These are phyloP conservation scores for Lantana camara DNA, from an alignment of 257 asterid species.

Conservation along the genomic window DNA sequence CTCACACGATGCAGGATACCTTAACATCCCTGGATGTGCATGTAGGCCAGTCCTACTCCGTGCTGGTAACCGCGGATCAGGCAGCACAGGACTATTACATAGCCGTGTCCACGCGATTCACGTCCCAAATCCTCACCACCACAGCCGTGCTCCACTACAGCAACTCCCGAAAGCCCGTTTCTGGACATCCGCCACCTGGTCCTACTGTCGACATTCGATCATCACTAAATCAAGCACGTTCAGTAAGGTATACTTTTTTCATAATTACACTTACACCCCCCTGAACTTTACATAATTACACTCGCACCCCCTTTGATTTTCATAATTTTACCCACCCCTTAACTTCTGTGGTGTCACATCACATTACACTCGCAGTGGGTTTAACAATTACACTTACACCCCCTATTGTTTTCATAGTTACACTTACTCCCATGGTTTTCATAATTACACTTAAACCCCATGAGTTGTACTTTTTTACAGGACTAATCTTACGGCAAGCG, in stretches of 20 bases:
- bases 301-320: no score
- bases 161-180: slow-evolving; percentile 35
- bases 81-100: slow-evolving; percentile 54
- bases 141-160: slow-evolving; percentile 60
- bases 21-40: slow-evolving; percentile 63
- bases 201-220: slow-evolving; percentile 39
- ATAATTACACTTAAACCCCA: no score
- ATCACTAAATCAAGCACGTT: slow-evolving; percentile 70
- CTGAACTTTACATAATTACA: background rate
- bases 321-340: no score
- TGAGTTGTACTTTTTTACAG: slow-evolving; percentile 25
- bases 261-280: no score
- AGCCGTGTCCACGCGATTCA: slow-evolving; percentile 56
- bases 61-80: slow-evolving; percentile 63
- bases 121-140: slow-evolving; percentile 42
- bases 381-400: no score
- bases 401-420: no score
- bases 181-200: slow-evolving; percentile 46
- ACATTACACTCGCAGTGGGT: no score
- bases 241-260: slow-evolving; percentile 47
- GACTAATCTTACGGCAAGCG: slow-evolving; percentile 76
- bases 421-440: no score
- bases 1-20: slow-evolving; percentile 61
- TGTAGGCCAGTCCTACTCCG: slow-evolving; percentile 74
- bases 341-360: no score